Conservation (phyloP, 768 basidiomycete genomes). For the Chlorophyllum brunneum region DNA sequence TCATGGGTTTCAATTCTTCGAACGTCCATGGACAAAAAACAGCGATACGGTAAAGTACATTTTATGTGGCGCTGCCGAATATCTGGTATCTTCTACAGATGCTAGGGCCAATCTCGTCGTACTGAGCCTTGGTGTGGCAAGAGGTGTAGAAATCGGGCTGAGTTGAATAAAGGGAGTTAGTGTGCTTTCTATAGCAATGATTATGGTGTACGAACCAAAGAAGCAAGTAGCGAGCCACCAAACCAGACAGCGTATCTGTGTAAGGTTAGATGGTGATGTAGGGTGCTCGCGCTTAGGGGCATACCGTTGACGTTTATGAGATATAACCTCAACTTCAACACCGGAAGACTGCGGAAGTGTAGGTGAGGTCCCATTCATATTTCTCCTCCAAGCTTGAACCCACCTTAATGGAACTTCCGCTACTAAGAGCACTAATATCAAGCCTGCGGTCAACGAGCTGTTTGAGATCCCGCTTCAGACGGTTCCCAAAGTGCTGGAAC, state of each 20-base stretch:
- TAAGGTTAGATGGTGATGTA: slow-evolving; percentile 3
- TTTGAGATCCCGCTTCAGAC: slow-evolving; percentile 93
- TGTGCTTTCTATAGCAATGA: background rate
- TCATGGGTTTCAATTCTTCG: too few relatives aligned
- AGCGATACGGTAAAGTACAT: too few relatives aligned
- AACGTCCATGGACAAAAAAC: too few relatives aligned
- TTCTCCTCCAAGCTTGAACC: slow-evolving; percentile 15
- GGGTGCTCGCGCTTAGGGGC: slow-evolving; percentile 10
- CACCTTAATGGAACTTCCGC: slow-evolving; percentile 76
- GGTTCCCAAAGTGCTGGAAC: slow-evolving; percentile 98
- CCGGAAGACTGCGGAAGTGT: slow-evolving; percentile 71
- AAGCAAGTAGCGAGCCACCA: slow-evolving; percentile 92
- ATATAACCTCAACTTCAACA: slow-evolving; percentile 97
- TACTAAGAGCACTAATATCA: slow-evolving; percentile 67
- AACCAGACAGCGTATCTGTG: slow-evolving; percentile 93
- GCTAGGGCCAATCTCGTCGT: slow-evolving; percentile 89
- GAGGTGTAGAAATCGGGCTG: slow-evolving; percentile 95
- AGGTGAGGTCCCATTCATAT: background rate
- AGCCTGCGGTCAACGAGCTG: slow-evolving; percentile 90
- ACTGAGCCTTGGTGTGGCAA: slow-evolving; percentile 92
- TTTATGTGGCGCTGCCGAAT: slow-evolving; percentile 77
- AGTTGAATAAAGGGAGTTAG: background rate
- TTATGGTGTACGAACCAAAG: slow-evolving; percentile 55
- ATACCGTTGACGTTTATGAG: slow-evolving; percentile 94
- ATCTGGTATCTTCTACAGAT: slow-evolving; percentile 93